Percentiles rank a stretch among this genome's conserved stretches.
phyloP scores from a whole-genome alignment of 495 filamentous ascomycete genomes.

The Parathielavia appendiculata region DNA sequence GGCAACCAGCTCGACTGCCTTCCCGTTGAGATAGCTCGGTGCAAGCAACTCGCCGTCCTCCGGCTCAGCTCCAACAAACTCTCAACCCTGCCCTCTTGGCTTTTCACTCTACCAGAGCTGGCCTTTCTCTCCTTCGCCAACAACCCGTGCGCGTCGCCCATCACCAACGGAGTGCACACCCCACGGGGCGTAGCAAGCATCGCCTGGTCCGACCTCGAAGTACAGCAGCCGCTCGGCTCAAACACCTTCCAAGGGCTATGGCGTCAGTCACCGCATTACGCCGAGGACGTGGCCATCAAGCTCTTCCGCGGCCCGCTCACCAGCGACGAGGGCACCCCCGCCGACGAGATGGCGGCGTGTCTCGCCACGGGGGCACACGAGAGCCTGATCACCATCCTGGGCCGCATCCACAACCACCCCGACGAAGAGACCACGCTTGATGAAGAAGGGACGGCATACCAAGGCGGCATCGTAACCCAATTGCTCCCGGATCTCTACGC shows the following conservation, averaged over 20 bases:
- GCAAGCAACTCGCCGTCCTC: conserved; percentile 39
- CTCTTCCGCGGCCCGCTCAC: conserved; percentile 40
- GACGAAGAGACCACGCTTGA: conserved; percentile 17
- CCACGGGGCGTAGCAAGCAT: conserved; percentile 32
- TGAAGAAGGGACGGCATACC: neutral
- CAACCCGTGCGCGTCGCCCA: conserved; percentile 37
- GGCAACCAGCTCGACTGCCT: conserved; percentile 36
- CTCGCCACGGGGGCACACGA: conserved; percentile 41
- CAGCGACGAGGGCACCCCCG: conserved; percentile 37
- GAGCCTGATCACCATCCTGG: conserved; percentile 41
- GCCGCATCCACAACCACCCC: conserved; percentile 39
- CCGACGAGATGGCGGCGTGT: conserved; percentile 42
- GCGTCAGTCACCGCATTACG: conserved; percentile 25
- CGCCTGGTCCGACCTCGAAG: conserved; percentile 35
- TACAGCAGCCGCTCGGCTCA: conserved; percentile 32
- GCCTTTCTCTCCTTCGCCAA: conserved; percentile 44
- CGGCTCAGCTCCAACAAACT: conserved; percentile 41
- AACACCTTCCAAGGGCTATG: conserved; percentile 38
- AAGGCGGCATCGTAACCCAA: conserved; percentile 40
- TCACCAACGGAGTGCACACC: conserved; percentile 18
- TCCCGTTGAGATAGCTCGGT: conserved; percentile 37
- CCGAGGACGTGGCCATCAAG: conserved; percentile 43
- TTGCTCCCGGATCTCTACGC: conserved; percentile 30
- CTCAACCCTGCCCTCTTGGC: conserved; percentile 34
- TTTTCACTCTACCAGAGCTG: conserved; percentile 41